A percentile compares a stretch with the other conserved stretches of the same genome.
phyloP scores from a whole-genome alignment of 176 grass and related monocot species.

The Calamus simplicifolius region DNA sequence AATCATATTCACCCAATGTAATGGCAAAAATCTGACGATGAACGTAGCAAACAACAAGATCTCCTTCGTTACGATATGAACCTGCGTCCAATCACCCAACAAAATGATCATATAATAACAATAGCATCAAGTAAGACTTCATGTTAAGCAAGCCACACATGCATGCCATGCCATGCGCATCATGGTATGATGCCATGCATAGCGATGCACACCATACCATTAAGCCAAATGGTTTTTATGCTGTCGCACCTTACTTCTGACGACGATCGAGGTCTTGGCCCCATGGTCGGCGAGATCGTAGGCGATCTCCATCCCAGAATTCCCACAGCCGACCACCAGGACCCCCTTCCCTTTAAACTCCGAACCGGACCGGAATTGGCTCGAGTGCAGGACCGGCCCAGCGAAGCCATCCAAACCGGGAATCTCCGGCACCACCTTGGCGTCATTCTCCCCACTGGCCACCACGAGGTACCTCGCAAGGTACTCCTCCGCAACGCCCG shows the following conservation, averaged over 20 bases:
- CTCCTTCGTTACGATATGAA: too few relatives aligned
- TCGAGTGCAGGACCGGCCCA: slow-evolving; percentile 47
- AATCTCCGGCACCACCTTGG: slow-evolving; percentile 52
- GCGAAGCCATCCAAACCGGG: slow-evolving; percentile 44
- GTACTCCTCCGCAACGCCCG: slow-evolving; percentile 24
- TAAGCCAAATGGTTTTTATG: too few relatives aligned
- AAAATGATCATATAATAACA: too few relatives aligned
- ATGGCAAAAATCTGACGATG: too few relatives aligned
- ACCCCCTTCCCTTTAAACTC: slow-evolving; percentile 44
- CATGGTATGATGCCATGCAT: too few relatives aligned
- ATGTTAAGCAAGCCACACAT: too few relatives aligned
- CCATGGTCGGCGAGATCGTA: slow-evolving; percentile 51
- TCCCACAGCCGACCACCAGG: slow-evolving; percentile 71
- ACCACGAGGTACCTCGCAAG: slow-evolving; percentile 39
- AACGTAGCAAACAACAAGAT: too few relatives aligned
- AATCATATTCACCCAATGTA: too few relatives aligned
- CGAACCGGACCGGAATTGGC: slow-evolving; percentile 27
- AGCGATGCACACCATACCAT: too few relatives aligned
- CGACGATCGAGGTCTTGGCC: slow-evolving; percentile 41
- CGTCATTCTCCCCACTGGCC: slow-evolving; percentile 68
- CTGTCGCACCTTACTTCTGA: slow-evolving; percentile 40
- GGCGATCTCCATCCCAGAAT: slow-evolving; percentile 91
- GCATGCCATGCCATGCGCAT: too few relatives aligned
- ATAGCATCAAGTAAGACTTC: too few relatives aligned
- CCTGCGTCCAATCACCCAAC: too few relatives aligned